Percentiles rank a stretch among this genome's conserved stretches.
phyloP scores from a whole-genome alignment of 768 basidiomycete genomes.

The Termitomyces sp. region DNA sequence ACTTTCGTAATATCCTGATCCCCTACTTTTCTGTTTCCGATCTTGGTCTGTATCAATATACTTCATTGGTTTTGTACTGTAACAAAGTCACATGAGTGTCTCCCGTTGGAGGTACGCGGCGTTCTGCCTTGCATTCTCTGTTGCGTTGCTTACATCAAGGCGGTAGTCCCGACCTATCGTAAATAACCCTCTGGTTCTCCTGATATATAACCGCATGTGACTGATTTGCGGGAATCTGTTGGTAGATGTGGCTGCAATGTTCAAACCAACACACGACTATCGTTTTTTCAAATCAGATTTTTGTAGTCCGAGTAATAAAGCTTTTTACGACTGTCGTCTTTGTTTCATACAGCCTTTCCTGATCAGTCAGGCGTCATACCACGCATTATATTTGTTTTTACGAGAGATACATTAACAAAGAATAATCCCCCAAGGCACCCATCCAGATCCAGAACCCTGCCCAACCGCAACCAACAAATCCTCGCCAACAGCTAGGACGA shows the following conservation, averaged over 20 bases:
- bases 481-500: slow-evolving; percentile 82
- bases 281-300: not conserved
- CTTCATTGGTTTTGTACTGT: not conserved
- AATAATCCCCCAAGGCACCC: slow-evolving; percentile 72
- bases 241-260: not conserved
- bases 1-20: not conserved
- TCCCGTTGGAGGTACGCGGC: not conserved
- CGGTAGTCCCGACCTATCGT: not conserved
- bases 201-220: not conserved
- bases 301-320: not conserved
- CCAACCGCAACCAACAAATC: slow-evolving; percentile 86
- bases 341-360: not conserved
- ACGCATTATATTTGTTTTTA: not conserved
- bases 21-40: not conserved
- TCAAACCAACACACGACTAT: slow-evolving; percentile 40
- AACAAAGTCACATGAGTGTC: not conserved
- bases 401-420: slow-evolving; percentile 21
- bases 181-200: not conserved
- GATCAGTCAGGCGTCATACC: not conserved
- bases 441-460: slow-evolving; percentile 85
- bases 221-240: not conserved
- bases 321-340: not conserved
- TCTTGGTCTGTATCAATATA: not conserved
- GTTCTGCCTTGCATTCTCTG: not conserved
- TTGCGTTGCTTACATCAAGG: not conserved